A percentile compares a stretch with the other conserved stretches of the same genome.
Evolutionary conservation across 148 eudicot genomes (phyloP).

Genomic region (Chenopodium quinoa): DNA sequence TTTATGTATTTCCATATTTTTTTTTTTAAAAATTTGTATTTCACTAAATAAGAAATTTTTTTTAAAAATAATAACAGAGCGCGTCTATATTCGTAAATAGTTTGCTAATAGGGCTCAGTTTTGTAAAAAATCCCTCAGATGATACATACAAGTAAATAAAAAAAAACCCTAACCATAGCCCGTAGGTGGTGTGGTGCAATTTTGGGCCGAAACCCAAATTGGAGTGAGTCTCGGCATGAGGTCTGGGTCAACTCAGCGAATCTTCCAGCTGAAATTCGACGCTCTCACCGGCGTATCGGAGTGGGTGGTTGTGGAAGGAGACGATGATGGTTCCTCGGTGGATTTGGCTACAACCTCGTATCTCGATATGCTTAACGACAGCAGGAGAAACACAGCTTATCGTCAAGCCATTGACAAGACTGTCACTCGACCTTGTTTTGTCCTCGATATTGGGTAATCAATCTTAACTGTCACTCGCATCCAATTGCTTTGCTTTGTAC

Average conservation of each 20-base stretch:
- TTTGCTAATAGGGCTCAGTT: no score
- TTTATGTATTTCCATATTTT: no score
- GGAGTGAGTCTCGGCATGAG: slow-evolving; percentile 29
- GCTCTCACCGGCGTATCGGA: slow-evolving; percentile 78
- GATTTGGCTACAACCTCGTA: slow-evolving; percentile 66
- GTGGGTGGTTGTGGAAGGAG: slow-evolving; percentile 69
- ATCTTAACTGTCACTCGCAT: background rate
- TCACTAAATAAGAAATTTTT: no score
- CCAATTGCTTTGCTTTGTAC: no score
- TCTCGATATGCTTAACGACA: slow-evolving; percentile 87
- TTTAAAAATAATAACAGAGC: no score
- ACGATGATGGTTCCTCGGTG: slow-evolving; percentile 33
- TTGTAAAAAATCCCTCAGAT: no score
- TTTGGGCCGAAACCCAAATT: no score
- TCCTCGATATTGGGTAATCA: slow-evolving; percentile 81
- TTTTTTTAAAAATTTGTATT: no score
- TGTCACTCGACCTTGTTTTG: slow-evolving; percentile 58
- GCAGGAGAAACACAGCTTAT: slow-evolving; percentile 59
- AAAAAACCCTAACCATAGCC: no score
- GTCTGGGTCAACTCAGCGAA: slow-evolving; percentile 37
- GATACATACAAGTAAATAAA: no score
- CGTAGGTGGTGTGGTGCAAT: no score
- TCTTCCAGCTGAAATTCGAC: slow-evolving; percentile 69
- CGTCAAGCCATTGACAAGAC: slow-evolving; percentile 69
- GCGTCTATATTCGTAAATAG: no score